Base-by-base conservation (phyloP, 1,284 basidiomycete species). In the Ganoderma boninense region DNA sequence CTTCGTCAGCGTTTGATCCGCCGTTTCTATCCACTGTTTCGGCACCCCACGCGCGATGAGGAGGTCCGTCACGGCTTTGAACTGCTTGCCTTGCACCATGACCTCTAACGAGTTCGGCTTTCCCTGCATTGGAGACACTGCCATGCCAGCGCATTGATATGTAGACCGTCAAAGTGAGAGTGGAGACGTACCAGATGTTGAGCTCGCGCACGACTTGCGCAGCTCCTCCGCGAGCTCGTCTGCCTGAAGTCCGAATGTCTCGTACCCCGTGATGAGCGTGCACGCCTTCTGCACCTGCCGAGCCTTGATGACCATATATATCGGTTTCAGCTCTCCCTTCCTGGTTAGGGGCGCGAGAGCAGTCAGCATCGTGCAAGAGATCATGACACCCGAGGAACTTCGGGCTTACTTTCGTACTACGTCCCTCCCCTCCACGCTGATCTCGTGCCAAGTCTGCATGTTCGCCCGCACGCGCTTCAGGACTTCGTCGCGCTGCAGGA, bases 151-250 rank as follows among this genome's bases (percentile, higher is more conserved):
- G 40, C 16, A 29, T 62, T 43, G n/a, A 23, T 18, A 62, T 14
- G 26, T 60, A 23, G 8, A 26, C 23, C 40, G 38, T 5, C 10
- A 23, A 6, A 23, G 13, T 14, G 0, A n/a, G 2, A 14, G 13
- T 7, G 26, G 23, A 8, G 18, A 72, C 82, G 69, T 72, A 94
- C 93, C 88, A 49, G 91, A 90, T 0, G 95, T 94, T 2, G 93
- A 87, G 57, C 92, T 90, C 2, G 95, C 95, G 76, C 95, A 97
- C 0, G 85, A 76, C 77, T 89, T 91, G 71, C 90, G 87, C 65
- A 97, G 82, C 69, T 95, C 94, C 59, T 96, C 95, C 1, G 92
- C 92, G 79, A 97, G 88, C 23, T 89, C 87, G 18, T 95, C 91
- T 0, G 89, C 86, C 46, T 88, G 83, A 29, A 95, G 80, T 4